Conservation (phyloP, 192 early-diverging fungal species). For the Coemansia reversa region DNA sequence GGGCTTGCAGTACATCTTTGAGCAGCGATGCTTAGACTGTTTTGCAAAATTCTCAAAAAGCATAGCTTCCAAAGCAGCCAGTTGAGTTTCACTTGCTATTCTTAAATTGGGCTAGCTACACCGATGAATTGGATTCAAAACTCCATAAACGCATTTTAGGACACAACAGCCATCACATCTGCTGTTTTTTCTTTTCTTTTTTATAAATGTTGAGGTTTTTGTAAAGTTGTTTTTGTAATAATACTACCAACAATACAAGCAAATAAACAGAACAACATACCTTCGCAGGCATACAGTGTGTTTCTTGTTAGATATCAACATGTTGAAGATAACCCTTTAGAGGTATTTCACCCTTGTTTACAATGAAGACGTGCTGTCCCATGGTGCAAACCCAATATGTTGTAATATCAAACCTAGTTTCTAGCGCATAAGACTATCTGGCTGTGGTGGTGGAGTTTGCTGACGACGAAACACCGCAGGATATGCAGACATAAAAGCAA, state of each 20-base stretch:
- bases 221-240: no score
- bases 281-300: no score
- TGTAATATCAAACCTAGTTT: neutral
- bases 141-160: neutral
- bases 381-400: no score
- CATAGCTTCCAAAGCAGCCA: constrained; percentile 16
- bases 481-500: constrained; percentile 48
- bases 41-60: constrained; percentile 44
- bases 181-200: no score
- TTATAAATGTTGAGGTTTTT: no score
- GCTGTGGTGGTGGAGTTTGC: constrained; percentile 6
- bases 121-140: neutral
- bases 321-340: no score
- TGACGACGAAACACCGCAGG: constrained; percentile 45
- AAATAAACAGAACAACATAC: no score
- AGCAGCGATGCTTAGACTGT: constrained; percentile 41
- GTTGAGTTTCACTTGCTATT: constrained; percentile 3
- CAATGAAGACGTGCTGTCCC: no score
- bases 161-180: neutral
- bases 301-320: no score
- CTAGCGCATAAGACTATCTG: constrained; percentile 11
- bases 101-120: neutral
- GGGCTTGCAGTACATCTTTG: constrained; percentile 23
- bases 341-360: no score
- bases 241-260: no score